Evolutionary conservation across 2,329 filamentous ascomycete species (phyloP), one percentile per base, ranked within the genome.

Genomic region (Chaetoscypha palmicola): DNA sequence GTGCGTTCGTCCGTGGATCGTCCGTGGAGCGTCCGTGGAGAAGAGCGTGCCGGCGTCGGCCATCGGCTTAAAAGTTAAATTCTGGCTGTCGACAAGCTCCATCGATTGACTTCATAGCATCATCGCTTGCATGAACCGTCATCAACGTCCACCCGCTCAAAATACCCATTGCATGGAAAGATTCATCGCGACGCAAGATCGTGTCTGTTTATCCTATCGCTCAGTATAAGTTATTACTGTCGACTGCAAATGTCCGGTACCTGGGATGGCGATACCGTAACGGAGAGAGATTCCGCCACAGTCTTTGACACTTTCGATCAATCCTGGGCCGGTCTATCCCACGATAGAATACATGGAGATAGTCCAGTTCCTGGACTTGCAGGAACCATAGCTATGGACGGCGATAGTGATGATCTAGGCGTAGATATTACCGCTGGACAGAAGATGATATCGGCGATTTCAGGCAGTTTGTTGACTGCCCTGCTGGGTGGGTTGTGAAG

Each of bases 401-500:
- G 50, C 12, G 53, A 58, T 41, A 52, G 63, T 49, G 65, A 67
- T 26, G 58, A 60, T 42, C 63, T 64, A 45, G 68, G 69, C 28
- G 66, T 73, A 20, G 81, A 91, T 49, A 87, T 94, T 52, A 89
- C 90, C 4, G 76, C 89, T 17, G 67, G 75, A 10, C 91, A 97
- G 69, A 92, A 91, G 70, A 98, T 98, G 92, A 65, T 94, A 43
- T 95, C 91, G 45, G 92, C 92, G 38, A 86, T 91, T 53, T 83
- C 84, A 43, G 92, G 92, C 47, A 97, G 90, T 66, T 68, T 98
- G 45, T 65, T 97, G 51, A 97, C 91, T 7, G 92, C 89, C 16
- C 66, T 97, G 20, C 75, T 97, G 32, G 87, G 90, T 95, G 73
- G 53, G 45, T 37, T 21, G 9, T 31, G n/a, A 16, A 3, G 12